Evolutionary conservation across 306 rosid genomes (phyloP).

Genomic region (Malus asiatica): DNA sequence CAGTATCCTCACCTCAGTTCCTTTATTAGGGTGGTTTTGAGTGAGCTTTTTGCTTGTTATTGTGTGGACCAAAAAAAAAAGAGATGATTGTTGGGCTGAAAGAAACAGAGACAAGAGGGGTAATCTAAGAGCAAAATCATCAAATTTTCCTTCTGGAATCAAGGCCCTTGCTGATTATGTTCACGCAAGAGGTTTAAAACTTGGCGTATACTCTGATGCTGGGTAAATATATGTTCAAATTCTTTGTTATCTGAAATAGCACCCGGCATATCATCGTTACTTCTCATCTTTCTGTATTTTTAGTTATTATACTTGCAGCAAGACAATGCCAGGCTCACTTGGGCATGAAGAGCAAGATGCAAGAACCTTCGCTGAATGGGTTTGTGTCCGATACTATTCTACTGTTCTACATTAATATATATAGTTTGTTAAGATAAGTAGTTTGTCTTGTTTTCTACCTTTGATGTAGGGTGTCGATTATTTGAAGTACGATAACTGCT

Average conservation of each 20-base stretch:
- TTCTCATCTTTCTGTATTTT: neutral
- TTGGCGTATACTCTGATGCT: slow-evolving; percentile 21
- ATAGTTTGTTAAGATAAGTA: neutral
- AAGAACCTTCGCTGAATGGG: slow-evolving; percentile 20
- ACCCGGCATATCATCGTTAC: neutral
- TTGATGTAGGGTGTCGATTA: slow-evolving; percentile 16
- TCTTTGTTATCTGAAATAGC: neutral
- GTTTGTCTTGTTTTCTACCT: neutral
- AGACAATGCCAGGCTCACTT: slow-evolving; percentile 23
- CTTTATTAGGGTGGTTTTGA: too few relatives aligned
- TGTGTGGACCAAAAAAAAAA: neutral
- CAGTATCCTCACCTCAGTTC: neutral
- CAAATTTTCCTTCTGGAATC: slow-evolving; percentile 23
- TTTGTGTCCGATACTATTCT: neutral
- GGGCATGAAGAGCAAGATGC: slow-evolving; percentile 21
- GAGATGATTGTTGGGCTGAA: slow-evolving; percentile 25
- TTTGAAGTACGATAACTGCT: slow-evolving; percentile 23
- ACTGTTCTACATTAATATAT: neutral
- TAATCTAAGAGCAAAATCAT: slow-evolving; percentile 9
- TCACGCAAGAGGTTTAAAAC: slow-evolving; percentile 16
- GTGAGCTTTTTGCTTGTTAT: neutral
- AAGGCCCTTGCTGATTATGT: slow-evolving; percentile 15
- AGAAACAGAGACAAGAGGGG: slow-evolving; percentile 3
- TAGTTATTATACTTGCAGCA: slow-evolving; percentile 17
- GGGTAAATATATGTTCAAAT: slow-evolving; percentile 6